Conservation (phyloP, 257 asterid species). For the Solanum arcanum region DNA sequence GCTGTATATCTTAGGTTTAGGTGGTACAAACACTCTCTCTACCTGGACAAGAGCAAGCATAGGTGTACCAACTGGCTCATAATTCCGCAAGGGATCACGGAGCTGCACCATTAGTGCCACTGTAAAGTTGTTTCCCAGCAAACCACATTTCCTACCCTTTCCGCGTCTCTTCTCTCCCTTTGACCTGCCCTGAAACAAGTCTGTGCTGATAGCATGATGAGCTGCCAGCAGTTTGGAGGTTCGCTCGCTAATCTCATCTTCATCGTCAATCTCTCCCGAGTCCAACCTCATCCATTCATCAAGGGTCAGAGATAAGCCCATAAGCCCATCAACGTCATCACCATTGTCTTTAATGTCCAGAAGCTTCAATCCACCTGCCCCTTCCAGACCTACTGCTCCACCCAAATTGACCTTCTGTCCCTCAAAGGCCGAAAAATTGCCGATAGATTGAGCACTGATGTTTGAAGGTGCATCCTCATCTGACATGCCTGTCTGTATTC, state of each 20-base stretch:
- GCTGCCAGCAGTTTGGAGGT: conserved; percentile 83
- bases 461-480: conserved; percentile 60
- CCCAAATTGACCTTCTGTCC: conserved; percentile 38
- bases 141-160: conserved; percentile 57
- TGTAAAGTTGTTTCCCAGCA: conserved; percentile 83
- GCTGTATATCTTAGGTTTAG: conserved; percentile 67
- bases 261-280: conserved; percentile 78
- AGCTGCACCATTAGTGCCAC: conserved; percentile 95
- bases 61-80: conserved; percentile 87
- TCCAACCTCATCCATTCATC: conserved; percentile 97
- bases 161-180: conserved; percentile 73
- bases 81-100: conserved; percentile 84
- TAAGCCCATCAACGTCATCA: conserved; percentile 71
- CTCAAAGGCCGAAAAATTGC: conserved; percentile 66
- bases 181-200: conserved; percentile 51
- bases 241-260: conserved; percentile 52
- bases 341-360: conserved; percentile 65
- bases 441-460: conserved; percentile 49
- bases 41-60: conserved; percentile 97
- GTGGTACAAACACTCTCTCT: conserved; percentile 83
- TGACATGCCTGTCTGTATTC: conserved; percentile 89
- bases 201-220: conserved; percentile 71
- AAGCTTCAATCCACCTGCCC: conserved; percentile 75
- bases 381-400: conserved; percentile 74
- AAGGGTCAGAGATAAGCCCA: conserved; percentile 83